Base-by-base conservation (phyloP, 331 rosid species). In the Malus hybrid region DNA sequence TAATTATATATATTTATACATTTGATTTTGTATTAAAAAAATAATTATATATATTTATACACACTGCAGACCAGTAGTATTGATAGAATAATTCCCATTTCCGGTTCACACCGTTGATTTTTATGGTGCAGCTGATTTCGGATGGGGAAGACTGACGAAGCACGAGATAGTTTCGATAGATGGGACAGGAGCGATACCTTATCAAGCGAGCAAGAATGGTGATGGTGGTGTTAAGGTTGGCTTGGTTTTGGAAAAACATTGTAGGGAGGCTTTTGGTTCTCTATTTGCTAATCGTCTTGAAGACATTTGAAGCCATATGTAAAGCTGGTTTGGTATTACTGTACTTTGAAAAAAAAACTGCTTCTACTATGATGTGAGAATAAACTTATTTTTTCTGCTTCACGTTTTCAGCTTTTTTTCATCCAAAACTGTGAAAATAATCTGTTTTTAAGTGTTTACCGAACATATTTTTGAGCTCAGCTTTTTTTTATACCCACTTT, bases 161-260 rank as follows among this genome's bases (percentile, higher is more conserved):
- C 69, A 55, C 29, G 70, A 76, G 76, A 24, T 80, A 4, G 55
- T 65, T 46, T 76, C 69, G 8, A 54, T 76, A 24, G 80, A 76
- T 12, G 44, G 12, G 39, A 34, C 77, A 4, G 74, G 73, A 7
- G 19, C 84, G 1, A 77, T 88, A 70, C 74, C 63, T 1, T 27
- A 83, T 44, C 72, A 76, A 27, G 92, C 82, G n/a, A 74, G 71
- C 1, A 55, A 59, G 69, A 69, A 70, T 70, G 79, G 79, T 11
- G 76, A 28, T 2, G 82, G 81, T 8, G 60, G 24, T 24, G 24
- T 85, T 70, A 86, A 87, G 60, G n/a, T 89, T 20, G 85, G 87
- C 1, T 39, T 89, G 31, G 85, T 76, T 71, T 79, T 87, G 11
- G n/a, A 82, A 8, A 73, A 78, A 18, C 56, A 72, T 20, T 34